Evolutionary conservation across 1,284 basidiomycete species (phyloP), one percentile per base, ranked within the genome.

Genomic region (Apiotrichum montevideense): DNA sequence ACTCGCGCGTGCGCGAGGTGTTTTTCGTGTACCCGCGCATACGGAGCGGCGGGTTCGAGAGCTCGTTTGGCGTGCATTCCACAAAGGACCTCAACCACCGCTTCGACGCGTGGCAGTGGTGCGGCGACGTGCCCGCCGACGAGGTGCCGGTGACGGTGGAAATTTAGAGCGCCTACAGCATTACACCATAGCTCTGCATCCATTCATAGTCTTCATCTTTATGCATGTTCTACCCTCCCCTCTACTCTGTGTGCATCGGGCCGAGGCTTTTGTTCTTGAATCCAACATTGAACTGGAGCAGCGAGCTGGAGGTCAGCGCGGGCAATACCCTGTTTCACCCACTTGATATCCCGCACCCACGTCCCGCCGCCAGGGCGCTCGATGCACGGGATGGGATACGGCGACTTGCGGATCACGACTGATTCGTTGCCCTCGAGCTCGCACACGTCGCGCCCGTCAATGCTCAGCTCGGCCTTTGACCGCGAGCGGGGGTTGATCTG

Each of bases 311-410:
- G 29, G 41, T 39, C 51, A 41, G 62, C 52, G 56, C 40, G 39
- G 2, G 11, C n/a, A 42, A 13, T 14, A n/a, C 41, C 41, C 7
- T 29, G 29, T 29, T 29, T 0, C 3, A 68, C 73, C 58, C 61
- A 76, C 73, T 97, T 97, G 77, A 98, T 96, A 73, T 98, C 95
- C 59, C 89, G 80, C 29, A 97, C 91, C 94, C 94, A 98, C 64
- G 93, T 89, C 65, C 90, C 90, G 66, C 88, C 88, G 6, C 88
- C 88, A 1, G 87, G 84, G 32, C 89, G 81, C 67, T 90, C 91
- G 67, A 94, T 88, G 73, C 93, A 97, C 0, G 94, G 94, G 35
- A 98, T 91, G 6, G 93, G 92, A 69, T 84, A 91, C 34, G 85
- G 85, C 1, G 91, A 95, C 56, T 88, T 87, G 51, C 86, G 84